Percentiles rank a stretch among this genome's conserved stretches.
Evolutionary conservation across 2,329 filamentous ascomycete species (phyloP).

Genomic region (Zymoseptoria pseudotritici): DNA sequence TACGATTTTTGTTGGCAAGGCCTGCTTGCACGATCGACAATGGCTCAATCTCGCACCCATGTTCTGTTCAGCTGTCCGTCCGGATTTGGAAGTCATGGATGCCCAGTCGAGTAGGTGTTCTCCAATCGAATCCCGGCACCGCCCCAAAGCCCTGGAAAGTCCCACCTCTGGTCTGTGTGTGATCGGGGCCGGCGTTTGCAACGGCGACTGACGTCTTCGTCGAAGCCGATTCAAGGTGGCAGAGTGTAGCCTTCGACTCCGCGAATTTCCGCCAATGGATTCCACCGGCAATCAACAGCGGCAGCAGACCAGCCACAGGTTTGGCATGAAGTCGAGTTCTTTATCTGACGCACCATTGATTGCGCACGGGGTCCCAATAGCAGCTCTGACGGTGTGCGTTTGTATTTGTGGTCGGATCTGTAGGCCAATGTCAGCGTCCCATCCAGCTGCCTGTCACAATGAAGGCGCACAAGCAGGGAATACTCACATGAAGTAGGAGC

Average conservation of each 20-base stretch:
- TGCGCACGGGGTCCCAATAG: conserved; percentile 29
- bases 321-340: background rate
- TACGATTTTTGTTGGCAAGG: background rate
- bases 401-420: conserved; percentile 2
- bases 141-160: background rate
- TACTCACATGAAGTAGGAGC: background rate
- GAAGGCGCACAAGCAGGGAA: background rate
- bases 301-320: background rate
- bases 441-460: background rate
- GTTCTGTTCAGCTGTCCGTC: background rate
- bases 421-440: background rate
- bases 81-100: background rate
- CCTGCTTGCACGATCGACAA: background rate
- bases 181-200: background rate
- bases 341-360: conserved; percentile 17
- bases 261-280: background rate
- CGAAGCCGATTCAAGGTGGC: background rate
- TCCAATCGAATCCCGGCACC: background rate
- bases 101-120: background rate
- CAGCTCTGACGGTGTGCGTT: conserved; percentile 16
- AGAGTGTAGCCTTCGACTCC: too few species aligned
- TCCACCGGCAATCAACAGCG: background rate
- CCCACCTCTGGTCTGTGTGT: background rate
- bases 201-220: background rate
- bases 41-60: background rate